Conservation (phyloP, 805 yeast species). For the Metschnikowia aberdeeniae region DNA sequence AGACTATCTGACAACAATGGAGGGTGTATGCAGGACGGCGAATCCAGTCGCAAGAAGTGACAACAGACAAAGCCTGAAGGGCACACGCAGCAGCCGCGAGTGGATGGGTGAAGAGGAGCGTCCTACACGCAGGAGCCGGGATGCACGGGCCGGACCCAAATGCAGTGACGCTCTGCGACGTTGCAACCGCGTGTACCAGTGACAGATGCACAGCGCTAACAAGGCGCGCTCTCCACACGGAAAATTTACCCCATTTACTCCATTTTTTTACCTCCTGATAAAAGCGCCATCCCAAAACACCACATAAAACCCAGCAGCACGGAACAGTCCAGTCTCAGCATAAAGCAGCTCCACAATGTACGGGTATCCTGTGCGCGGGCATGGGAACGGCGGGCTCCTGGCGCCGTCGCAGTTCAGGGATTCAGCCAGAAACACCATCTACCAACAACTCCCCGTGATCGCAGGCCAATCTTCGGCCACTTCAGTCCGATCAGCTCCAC, state of each 20-base stretch:
- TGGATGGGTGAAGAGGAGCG: too few species aligned
- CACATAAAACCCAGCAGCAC: not conserved
- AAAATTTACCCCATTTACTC: constrained; percentile 2
- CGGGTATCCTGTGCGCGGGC: constrained; percentile 16
- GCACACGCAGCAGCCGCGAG: too few species aligned
- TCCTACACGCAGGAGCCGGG: too few species aligned
- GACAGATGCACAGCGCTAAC: not conserved
- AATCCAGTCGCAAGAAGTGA: too few species aligned
- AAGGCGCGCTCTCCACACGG: constrained; percentile 2
- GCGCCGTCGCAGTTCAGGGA: constrained; percentile 41
- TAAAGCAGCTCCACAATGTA: constrained; percentile 8
- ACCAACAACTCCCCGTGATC: constrained; percentile 33
- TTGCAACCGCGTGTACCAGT: not conserved
- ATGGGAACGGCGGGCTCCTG: constrained; percentile 14
- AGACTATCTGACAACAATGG: too few species aligned
- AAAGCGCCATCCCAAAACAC: not conserved
- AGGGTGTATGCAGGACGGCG: too few species aligned
- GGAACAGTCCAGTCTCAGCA: too few species aligned
- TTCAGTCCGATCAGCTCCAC: constrained; percentile 40
- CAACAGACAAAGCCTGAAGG: too few species aligned
- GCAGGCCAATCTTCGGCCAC: constrained; percentile 23
- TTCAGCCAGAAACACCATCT: constrained; percentile 41
- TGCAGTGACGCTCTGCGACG: too few species aligned
- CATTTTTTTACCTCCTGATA: not conserved
- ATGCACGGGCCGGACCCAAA: too few species aligned